Conservation (phyloP, 192 early-diverging fungal species). For the Lunasporangiospora selenospora region DNA sequence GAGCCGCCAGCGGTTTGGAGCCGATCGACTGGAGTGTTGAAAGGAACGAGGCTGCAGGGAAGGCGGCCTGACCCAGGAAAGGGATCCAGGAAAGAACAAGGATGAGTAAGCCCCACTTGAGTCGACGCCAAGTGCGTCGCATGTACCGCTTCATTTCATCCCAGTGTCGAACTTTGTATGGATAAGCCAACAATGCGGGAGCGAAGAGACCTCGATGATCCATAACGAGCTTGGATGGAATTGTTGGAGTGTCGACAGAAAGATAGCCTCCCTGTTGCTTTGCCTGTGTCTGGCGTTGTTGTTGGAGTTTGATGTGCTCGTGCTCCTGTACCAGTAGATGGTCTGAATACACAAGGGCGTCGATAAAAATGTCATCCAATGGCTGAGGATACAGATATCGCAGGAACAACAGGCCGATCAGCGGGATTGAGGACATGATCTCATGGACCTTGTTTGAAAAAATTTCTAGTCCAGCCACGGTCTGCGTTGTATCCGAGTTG, state of each 20-base stretch:
- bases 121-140: slow-evolving; percentile 50
- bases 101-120: slow-evolving; percentile 48
- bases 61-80: slow-evolving; percentile 57
- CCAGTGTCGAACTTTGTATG: slow-evolving; percentile 52
- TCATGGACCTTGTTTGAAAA: slow-evolving; percentile 46
- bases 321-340: slow-evolving; percentile 45
- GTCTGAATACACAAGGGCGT: slow-evolving; percentile 55
- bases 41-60: slow-evolving; percentile 58
- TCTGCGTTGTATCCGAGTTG: slow-evolving; percentile 37
- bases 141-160: slow-evolving; percentile 58
- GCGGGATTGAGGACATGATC: slow-evolving; percentile 50
- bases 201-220: slow-evolving; percentile 49
- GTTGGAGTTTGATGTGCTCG: slow-evolving; percentile 34
- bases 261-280: slow-evolving; percentile 8
- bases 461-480: slow-evolving; percentile 34
- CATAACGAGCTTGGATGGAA: slow-evolving; percentile 34
- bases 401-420: slow-evolving; percentile 60
- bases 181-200: slow-evolving; percentile 34
- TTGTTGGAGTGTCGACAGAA: slow-evolving; percentile 4
- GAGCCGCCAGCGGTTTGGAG: slow-evolving; percentile 46
- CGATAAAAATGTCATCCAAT: slow-evolving; percentile 65
- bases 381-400: slow-evolving; percentile 65
- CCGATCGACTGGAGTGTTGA: slow-evolving; percentile 55
- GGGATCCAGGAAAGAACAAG: slow-evolving; percentile 59
- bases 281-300: neutral